Evolutionary conservation across 192 early-diverging fungal species (phyloP), one percentile per base, ranked within the genome.

Genomic region (Coemansia guatemalensis): DNA sequence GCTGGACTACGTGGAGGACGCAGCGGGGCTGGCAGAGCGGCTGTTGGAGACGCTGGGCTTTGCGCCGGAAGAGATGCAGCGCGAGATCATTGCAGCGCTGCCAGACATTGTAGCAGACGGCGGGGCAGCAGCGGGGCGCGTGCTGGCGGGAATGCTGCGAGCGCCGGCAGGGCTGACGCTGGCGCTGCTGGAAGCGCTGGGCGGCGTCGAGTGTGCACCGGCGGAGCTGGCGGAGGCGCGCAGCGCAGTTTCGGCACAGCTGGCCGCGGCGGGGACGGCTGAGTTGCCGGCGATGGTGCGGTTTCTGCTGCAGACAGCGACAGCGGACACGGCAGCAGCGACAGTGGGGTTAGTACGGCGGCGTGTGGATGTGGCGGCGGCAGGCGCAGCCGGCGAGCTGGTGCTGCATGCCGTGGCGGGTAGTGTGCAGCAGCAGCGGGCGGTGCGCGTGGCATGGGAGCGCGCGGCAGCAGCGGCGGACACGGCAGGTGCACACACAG

Each of bases 81-180:
- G 83, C 30, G 91, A 93, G 67, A 87, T 93, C 8, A 89, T 93
- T 22, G 78, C 73, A 14, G 82, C 79, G 9, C 55, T 93, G n/a
- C 90, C 91, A 1, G 88, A 93, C 52, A 90, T 93, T 41, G 67
- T 93, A 14, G 85, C 83, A 5, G 90, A 93, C 60, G 81, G 33
- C 33, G 86, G 20, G 88, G 90, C 67, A 87, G 85, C 53, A 76
- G 73, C 53, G 81, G 85, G 72, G 81, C 89, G 6, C 85, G 83
- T 84, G 33, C 66, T 93, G 25, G 85, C 84, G 11, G 82, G 83
- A 0, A 71, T 88, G 65, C 85, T 91, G 78, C 73, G 75, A 17
- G 67, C 81, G 20, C 69, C 85, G 32, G 73, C 81, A 24, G 84
- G 83, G 51, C 71, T 91, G 2, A 86, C 83, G 52, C 86, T 90